Base-by-base conservation (phyloP, 2,329 filamentous ascomycete genomes). In the Pseudohalonectria lignicola region DNA sequence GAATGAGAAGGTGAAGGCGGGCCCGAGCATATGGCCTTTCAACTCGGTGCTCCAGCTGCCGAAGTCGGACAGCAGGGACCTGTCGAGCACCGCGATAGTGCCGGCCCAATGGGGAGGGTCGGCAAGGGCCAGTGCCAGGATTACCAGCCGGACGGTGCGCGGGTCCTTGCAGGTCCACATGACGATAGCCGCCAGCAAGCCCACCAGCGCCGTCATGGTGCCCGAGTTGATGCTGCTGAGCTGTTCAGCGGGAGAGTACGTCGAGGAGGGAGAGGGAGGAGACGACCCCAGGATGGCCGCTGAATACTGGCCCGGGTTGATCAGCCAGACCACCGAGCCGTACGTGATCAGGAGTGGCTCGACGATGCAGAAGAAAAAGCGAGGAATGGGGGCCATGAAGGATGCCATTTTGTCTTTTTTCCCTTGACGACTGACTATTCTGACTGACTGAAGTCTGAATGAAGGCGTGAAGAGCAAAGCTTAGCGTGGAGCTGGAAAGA, bases 281-380 rank as follows among this genome's bases (percentile, higher is more conserved):
- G 23, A 7, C 8, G 8, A 20, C 19, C 34, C 34, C 16, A 36
- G 18, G 16, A 36, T 20, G 10, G 34, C 18, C 11, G 21, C 23
- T 17, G 36, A 31, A 29, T 38, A 38, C 23, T 31, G 28, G 8
- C 28, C 36, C 8, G 36, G 36, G 30, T 25, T 31, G 29, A 38
- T 21, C 28, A 38, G 20, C 28, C 17, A 15, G 9, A 20, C n/a
- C n/a, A 38, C 3, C 12, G 28, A 28, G 10, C 36, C 36, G n/a
- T 23, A 31, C 12, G 13, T 16, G 16, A 38, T 18, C 9, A 38
- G 19, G n/a, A 26, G n/a, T 4, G 36, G 36, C 30, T 38, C 36
- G 2, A 38, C n/a, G 36, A 21, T 31, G 36, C 36, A 38, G 16
- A 38, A 38, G n/a, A 32, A 38, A n/a, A 31, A 3, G 36, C 36